Conservation (phyloP, 176 grass and related monocot genomes). For the Musa acuminata region DNA sequence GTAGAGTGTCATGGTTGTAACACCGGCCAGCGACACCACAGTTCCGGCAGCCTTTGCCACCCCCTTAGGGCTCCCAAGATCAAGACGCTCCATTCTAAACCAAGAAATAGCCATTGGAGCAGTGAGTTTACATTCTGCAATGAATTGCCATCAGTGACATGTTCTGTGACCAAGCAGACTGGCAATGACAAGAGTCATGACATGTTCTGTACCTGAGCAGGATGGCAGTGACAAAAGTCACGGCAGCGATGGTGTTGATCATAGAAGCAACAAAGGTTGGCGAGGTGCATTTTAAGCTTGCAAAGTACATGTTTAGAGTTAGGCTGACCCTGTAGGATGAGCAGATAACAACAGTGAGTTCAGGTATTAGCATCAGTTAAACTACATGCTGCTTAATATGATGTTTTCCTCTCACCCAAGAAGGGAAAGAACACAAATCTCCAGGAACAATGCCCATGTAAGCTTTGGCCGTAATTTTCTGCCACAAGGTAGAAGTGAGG, state of each 20-base stretch:
- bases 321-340: slow-evolving; percentile 58
- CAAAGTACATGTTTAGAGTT: slow-evolving; percentile 92
- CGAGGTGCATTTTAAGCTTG: slow-evolving; percentile 78
- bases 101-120: neutral
- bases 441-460: slow-evolving; percentile 61
- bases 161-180: slow-evolving; percentile 31
- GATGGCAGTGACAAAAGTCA: slow-evolving; percentile 79
- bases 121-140: neutral
- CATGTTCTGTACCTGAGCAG: slow-evolving; percentile 30
- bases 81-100: slow-evolving; percentile 63
- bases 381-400: neutral
- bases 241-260: slow-evolving; percentile 58
- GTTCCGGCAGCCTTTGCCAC: slow-evolving; percentile 61
- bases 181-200: slow-evolving; percentile 70
- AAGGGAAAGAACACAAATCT: slow-evolving; percentile 63
- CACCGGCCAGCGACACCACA: slow-evolving; percentile 53
- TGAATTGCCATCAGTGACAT: neutral
- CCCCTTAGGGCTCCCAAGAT: slow-evolving; percentile 43
- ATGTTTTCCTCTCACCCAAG: slow-evolving; percentile 41
- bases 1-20: slow-evolving; percentile 88
- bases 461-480: slow-evolving; percentile 63
- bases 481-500: neutral
- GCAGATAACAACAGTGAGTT: neutral
- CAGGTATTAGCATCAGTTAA: neutral
- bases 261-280: slow-evolving; percentile 65